Evolutionary conservation across 2,329 filamentous ascomycete genomes (phyloP), one percentile per base, ranked within the genome.

Genomic region (Stagonosporopsis vannaccii): DNA sequence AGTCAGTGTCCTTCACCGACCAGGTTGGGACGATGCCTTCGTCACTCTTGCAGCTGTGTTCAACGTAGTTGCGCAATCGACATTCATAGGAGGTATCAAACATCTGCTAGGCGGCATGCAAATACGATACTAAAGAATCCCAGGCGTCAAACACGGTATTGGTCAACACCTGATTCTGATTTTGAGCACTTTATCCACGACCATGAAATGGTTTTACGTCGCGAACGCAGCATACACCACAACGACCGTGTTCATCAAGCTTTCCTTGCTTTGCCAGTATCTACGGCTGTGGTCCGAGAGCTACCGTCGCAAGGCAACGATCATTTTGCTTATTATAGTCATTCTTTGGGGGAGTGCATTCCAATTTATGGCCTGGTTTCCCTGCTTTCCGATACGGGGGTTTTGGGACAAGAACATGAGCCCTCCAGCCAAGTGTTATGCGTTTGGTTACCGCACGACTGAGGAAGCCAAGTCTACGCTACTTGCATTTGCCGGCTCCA

Each of bases 191-290:
- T 30, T 54, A 12, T 30, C 44, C n/a, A 25, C 17, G 6, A 20
- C 44, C 11, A 48, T 54, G 51, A 48, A 48, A 23, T 54, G 51
- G 44, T 48, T 54, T 15, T 54, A 54, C 13, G 44, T 54, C 8
- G 43, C 51, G 2, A 54, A 48, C 15, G 44, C 43, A 15, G 44
- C 51, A 11, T 54, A 48, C n/a, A 43, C 39, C 9, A 23, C 43
- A 23, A 54, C 43, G 6, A 54, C 51, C 1, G 37, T 54, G 2
- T 54, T 22, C 32, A 48, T 54, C 39, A 54, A 54, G 19, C 48
- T 75, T 20, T 72, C 73, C 2, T 56, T 75, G 19, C 65, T 75
- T 2, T 59, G 65, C 19, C 73, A 75, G 48, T 75, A 75, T 36
- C 56, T 73, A 15, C 60, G 72, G 26, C 33, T 75, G 0, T 75